Conservation (phyloP, 2,329 filamentous ascomycete species). For the Fusarium falciforme region DNA sequence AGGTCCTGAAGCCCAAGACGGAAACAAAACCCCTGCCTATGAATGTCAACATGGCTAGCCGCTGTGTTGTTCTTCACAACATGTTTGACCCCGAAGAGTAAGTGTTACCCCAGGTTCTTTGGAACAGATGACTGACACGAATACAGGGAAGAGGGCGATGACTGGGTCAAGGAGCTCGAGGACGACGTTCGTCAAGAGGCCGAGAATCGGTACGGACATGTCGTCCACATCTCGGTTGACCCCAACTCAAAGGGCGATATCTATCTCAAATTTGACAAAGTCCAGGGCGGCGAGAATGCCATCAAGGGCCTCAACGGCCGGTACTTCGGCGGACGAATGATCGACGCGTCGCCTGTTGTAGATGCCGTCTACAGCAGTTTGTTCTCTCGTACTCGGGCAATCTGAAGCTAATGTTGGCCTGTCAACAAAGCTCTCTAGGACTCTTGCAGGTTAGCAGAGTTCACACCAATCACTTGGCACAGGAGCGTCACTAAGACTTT, state of each 20-base stretch:
- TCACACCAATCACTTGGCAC: slow-evolving; percentile 35
- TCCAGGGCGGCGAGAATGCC: slow-evolving; percentile 95
- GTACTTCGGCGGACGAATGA: slow-evolving; percentile 92
- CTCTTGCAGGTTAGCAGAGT: slow-evolving; percentile 53
- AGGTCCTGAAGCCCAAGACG: slow-evolving; percentile 81
- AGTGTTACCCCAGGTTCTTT: slow-evolving; percentile 52
- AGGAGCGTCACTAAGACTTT: slow-evolving; percentile 42
- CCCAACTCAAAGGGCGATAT: slow-evolving; percentile 95
- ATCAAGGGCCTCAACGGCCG: slow-evolving; percentile 98
- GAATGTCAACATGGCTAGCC: slow-evolving; percentile 90
- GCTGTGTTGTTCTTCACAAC: slow-evolving; percentile 93
- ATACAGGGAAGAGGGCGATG: slow-evolving; percentile 82
- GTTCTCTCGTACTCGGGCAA: slow-evolving; percentile 87
- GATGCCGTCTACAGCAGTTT: slow-evolving; percentile 99
- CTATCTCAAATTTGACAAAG: slow-evolving; percentile 97
- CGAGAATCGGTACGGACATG: slow-evolving; percentile 94
- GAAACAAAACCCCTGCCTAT: slow-evolving; percentile 83
- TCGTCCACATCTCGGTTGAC: slow-evolving; percentile 96
- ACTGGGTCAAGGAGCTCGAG: slow-evolving; percentile 93
- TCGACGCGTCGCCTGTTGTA: slow-evolving; percentile 94
- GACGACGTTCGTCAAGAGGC: slow-evolving; percentile 94
- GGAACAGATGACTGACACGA: slow-evolving; percentile 47
- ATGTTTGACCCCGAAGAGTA: slow-evolving; percentile 96
- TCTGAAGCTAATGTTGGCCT: slow-evolving; percentile 72
- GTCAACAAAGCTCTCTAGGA: slow-evolving; percentile 61